These are phyloP conservation scores for Colletotrichum higginsianum DNA, from an alignment of 2,329 filamentous ascomycete genomes.

Conservation along the genomic window DNA sequence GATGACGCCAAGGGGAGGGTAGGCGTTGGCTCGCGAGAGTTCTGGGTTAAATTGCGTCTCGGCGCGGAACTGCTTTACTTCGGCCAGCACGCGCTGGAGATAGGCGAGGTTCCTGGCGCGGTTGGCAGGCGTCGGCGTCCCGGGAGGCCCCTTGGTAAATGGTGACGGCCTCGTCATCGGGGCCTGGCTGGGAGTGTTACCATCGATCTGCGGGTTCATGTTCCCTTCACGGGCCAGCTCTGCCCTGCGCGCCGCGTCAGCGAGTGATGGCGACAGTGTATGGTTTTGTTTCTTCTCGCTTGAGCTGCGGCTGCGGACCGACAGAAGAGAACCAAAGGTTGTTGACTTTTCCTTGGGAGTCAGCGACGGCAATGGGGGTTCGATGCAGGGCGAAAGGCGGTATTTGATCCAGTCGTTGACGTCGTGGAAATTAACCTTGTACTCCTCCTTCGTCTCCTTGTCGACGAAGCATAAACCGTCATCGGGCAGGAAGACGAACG, in stretches of 20 bases:
- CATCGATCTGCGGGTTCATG: constrained; percentile 64
- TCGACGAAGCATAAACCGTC: constrained; percentile 91
- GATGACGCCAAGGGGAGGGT: constrained; percentile 86
- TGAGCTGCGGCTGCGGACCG: constrained; percentile 61
- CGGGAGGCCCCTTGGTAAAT: constrained; percentile 46
- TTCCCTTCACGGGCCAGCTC: constrained; percentile 54
- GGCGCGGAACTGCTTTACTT: constrained; percentile 81
- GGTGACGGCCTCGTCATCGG: constrained; percentile 40
- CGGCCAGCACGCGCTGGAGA: constrained; percentile 80
- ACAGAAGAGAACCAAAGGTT: constrained; percentile 63
- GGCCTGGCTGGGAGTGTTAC: constrained; percentile 45
- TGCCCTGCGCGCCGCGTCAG: constrained; percentile 48
- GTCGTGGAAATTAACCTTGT: constrained; percentile 88
- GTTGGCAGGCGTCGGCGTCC: constrained; percentile 61
- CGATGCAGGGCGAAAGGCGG: constrained; percentile 82
- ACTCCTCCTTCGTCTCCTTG: constrained; percentile 83
- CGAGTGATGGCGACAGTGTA: constrained; percentile 42
- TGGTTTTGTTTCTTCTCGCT: constrained; percentile 50
- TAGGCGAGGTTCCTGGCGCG: constrained; percentile 71
- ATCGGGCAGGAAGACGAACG: constrained; percentile 87
- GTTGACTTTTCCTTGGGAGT: constrained; percentile 55
- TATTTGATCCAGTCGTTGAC: constrained; percentile 84
- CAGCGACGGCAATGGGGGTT: constrained; percentile 74
- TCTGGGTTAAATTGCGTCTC: constrained; percentile 75
- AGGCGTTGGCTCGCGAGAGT: constrained; percentile 77